Conservation (phyloP, 306 rosid species). For the Cicer arietinum region DNA sequence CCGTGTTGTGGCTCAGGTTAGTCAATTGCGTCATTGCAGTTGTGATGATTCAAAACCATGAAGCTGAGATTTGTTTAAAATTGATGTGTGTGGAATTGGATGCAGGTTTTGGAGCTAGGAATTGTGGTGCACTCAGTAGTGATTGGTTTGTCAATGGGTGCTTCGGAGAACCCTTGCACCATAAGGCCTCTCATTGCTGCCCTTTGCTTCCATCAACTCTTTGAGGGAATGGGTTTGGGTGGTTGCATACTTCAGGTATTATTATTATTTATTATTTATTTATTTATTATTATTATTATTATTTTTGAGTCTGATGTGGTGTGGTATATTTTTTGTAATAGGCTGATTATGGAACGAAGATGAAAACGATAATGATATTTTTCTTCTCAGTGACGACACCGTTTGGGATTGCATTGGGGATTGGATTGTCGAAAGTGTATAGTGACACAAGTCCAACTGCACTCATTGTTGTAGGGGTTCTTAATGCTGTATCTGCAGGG, state of each 20-base stretch:
- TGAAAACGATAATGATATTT: slow-evolving; percentile 56
- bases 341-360: slow-evolving; percentile 65
- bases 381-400: slow-evolving; percentile 78
- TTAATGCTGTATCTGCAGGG: slow-evolving; percentile 72
- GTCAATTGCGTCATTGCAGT: neutral
- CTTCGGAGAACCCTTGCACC: slow-evolving; percentile 73
- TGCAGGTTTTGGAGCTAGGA: slow-evolving; percentile 69
- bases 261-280: slow-evolving; percentile 2
- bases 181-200: slow-evolving; percentile 75
- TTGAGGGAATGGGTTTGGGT: slow-evolving; percentile 78
- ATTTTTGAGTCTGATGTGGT: neutral
- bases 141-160: slow-evolving; percentile 77
- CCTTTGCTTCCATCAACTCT: slow-evolving; percentile 79
- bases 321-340: neutral
- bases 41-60: too few relatives aligned
- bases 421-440: slow-evolving; percentile 60
- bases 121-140: slow-evolving; percentile 83
- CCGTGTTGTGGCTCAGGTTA: slow-evolving; percentile 72
- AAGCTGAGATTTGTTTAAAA: too few relatives aligned
- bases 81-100: neutral
- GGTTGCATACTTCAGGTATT: slow-evolving; percentile 73
- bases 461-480: slow-evolving; percentile 67
- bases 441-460: slow-evolving; percentile 57
- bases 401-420: slow-evolving; percentile 66
- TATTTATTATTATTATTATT: neutral